Evolutionary conservation across 140 eudicot species (phyloP), one percentile per base, ranked within the genome.

Genomic region (Cichorium intybus): DNA sequence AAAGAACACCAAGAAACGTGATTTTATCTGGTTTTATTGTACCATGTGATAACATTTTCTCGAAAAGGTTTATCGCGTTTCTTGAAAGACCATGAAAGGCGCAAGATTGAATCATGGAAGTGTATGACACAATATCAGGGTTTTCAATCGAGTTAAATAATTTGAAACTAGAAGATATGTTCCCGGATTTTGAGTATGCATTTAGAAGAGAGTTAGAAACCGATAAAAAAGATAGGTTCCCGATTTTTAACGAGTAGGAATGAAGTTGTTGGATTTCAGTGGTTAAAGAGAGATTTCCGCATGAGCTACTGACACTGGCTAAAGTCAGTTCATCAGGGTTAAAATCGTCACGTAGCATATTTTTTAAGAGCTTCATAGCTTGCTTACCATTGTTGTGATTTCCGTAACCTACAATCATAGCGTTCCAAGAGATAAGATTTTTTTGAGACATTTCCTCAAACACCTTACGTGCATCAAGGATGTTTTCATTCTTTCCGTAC

Each of bases 361-460:
- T 9, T 11, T 7, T 70, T 8, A 87, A 46, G 45, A 87, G 72
- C 54, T 79, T 75, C 6, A 62, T 10, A 43, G 95, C 85, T 56
- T 81, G 81, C 18, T 70, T 77, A 28, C 72, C 82, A 22, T 82
- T 56, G 8, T 70, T 69, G 16, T 62, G 41, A 29, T 59, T 75
- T 47, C 89, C 85, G 68, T 87, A 87, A 64, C 95, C 95, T 11
- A 87, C 85, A 61, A 87, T 77, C 80, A 87, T 73, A 62, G 85
- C 57, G 62, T 77, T 87, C 91, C 92, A 84, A 49, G 88, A 70
- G 20, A 87, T 72, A 31, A 79, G 21, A 60, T 84, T 84, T 56
- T 69, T 77, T 27, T 15, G 68, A 45, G 62, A 50, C 88, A 79
- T 81, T 7, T 67, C 41, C 57, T 81, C 81, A 71, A 87, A 87